Conservation (phyloP, 371 early-diverging fungal species). For the Mucor irregularis region DNA sequence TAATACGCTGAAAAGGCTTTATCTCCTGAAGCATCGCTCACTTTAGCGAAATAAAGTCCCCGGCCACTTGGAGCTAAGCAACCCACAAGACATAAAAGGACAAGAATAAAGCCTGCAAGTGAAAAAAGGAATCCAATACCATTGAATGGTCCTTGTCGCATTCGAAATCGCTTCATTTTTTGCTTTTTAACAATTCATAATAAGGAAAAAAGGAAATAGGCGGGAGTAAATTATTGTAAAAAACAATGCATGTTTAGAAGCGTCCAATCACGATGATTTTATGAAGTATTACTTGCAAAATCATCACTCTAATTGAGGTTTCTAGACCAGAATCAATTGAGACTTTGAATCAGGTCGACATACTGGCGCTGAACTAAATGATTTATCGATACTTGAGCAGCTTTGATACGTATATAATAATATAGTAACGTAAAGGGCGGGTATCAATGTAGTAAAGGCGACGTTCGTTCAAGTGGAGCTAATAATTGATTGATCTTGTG, state of each 20-base stretch:
- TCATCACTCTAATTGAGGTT: too few relatives aligned
- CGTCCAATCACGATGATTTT: neutral
- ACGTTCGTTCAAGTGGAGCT: too few relatives aligned
- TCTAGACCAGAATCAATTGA: too few relatives aligned
- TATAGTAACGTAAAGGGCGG: too few relatives aligned
- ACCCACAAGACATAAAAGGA: constrained; percentile 37
- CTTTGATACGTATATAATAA: too few relatives aligned
- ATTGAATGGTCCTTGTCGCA: constrained; percentile 21
- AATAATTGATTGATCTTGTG: too few relatives aligned
- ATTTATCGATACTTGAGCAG: too few relatives aligned
- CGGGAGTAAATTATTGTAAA: too few relatives aligned
- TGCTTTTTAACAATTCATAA: neutral
- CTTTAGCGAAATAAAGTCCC: constrained; percentile 36
- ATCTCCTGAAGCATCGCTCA: constrained; percentile 22
- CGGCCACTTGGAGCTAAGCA: constrained; percentile 17
- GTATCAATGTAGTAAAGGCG: too few relatives aligned
- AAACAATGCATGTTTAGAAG: neutral
- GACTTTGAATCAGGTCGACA: too few relatives aligned
- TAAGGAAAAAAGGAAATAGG: neutral
- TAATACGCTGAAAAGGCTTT: constrained; percentile 24
- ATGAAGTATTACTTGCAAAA: too few relatives aligned
- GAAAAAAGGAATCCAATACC: constrained; percentile 32
- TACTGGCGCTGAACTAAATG: too few relatives aligned
- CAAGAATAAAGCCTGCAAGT: constrained; percentile 36
- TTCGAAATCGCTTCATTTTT: constrained; percentile 14